Evolutionary conservation across 345 rosid species (phyloP).

Genomic region (Populus davidiana): DNA sequence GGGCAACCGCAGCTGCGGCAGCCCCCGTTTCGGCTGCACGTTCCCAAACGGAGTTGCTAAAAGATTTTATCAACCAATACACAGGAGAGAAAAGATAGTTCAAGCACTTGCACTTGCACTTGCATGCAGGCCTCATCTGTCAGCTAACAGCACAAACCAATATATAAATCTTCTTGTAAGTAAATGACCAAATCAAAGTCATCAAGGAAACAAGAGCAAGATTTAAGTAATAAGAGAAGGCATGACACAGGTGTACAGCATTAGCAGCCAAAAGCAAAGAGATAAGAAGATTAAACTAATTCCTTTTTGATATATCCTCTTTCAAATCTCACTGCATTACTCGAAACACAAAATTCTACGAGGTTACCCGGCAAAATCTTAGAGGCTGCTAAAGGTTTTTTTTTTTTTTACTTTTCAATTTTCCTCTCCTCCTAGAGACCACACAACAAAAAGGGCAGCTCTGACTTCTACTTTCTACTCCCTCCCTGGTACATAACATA

Average conservation of each 20-base stretch:
- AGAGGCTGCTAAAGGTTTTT: slow-evolving; percentile 18
- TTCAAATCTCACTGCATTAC: slow-evolving; percentile 16
- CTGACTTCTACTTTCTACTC: slow-evolving; percentile 8
- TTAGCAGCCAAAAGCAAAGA: slow-evolving; percentile 12
- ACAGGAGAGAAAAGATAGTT: not conserved
- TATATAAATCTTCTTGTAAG: too few relatives aligned
- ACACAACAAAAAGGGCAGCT: slow-evolving; percentile 29
- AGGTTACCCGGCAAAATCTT: slow-evolving; percentile 38
- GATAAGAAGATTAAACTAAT: slow-evolving; percentile 1
- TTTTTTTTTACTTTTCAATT: too few relatives aligned
- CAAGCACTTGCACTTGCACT: not conserved
- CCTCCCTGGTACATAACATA: not conserved
- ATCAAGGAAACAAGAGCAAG: not conserved
- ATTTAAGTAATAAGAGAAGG: not conserved
- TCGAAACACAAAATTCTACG: slow-evolving; percentile 20
- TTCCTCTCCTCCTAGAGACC: slow-evolving; percentile 7
- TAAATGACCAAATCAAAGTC: not conserved
- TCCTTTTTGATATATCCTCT: slow-evolving; percentile 11
- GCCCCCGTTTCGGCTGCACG: too few relatives aligned
- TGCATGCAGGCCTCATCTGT: too few relatives aligned
- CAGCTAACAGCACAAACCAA: not conserved
- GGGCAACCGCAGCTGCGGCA: too few relatives aligned
- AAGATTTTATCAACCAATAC: not conserved
- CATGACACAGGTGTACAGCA: not conserved
- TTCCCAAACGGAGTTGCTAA: not conserved